phyloP scores from a whole-genome alignment of 495 filamentous ascomycete genomes.

The Penicillium bialowiezense region DNA sequence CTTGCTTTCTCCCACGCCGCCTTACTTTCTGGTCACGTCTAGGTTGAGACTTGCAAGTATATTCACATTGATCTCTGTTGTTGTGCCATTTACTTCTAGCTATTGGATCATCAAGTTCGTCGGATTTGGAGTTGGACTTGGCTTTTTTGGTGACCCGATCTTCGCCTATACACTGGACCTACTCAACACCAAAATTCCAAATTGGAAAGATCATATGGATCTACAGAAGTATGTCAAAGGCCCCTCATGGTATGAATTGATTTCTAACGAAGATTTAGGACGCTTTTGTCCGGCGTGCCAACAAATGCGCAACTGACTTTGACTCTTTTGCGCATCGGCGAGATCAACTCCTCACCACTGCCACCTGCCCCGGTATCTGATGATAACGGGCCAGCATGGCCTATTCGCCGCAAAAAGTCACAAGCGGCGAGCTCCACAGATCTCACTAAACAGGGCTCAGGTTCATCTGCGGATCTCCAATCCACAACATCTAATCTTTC shows the following conservation, averaged over 20 bases:
- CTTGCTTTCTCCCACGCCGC: constrained; percentile 72
- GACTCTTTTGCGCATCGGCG: constrained; percentile 81
- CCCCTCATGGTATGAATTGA: constrained; percentile 1
- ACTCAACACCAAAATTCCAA: constrained; percentile 64
- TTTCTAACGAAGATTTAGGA: constrained; percentile 40
- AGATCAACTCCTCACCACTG: constrained; percentile 76
- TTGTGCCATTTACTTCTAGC: constrained; percentile 62
- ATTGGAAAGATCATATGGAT: constrained; percentile 74
- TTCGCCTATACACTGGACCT: constrained; percentile 55
- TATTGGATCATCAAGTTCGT: constrained; percentile 71
- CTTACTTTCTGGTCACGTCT: constrained; percentile 64
- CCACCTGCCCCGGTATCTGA: constrained; percentile 67
- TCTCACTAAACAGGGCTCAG: constrained; percentile 22
- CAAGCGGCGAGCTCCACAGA: constrained; percentile 20
- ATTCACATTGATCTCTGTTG: constrained; percentile 54
- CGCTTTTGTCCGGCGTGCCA: constrained; percentile 76
- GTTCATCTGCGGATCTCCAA: constrained; percentile 6
- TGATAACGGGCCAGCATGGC: constrained; percentile 20
- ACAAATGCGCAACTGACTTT: constrained; percentile 86
- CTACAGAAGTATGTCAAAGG: constrained; percentile 54
- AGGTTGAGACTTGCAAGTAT: constrained; percentile 62
- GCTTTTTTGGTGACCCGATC: constrained; percentile 79
- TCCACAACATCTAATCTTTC: neutral
- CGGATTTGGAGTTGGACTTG: constrained; percentile 64
- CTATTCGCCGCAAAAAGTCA: constrained; percentile 33